A percentile compares a stretch with the other conserved stretches of the same genome.
Conservation (phyloP, 1,284 basidiomycete species). For the Leucoagaricus sp. region DNA sequence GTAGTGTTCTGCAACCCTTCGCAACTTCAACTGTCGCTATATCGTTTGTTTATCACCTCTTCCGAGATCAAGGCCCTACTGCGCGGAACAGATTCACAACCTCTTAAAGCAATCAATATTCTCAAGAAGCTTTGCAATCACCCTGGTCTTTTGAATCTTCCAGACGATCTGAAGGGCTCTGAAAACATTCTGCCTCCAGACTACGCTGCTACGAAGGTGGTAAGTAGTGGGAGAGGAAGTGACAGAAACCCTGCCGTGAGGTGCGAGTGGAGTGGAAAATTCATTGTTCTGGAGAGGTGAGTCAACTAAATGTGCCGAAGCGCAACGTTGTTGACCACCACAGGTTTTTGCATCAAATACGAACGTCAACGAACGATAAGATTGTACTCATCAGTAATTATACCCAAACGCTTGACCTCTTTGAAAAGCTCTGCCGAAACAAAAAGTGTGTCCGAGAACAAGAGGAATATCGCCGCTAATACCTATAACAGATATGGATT, state of each 20-base stretch:
- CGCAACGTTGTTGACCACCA: background rate
- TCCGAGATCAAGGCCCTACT: conserved; percentile 93
- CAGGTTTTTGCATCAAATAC: conserved; percentile 86
- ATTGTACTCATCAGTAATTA: conserved; percentile 99
- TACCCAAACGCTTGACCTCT: conserved; percentile 95
- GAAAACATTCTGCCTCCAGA: conserved; percentile 73
- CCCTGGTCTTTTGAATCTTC: conserved; percentile 89
- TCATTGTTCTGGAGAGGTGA: conserved; percentile 90
- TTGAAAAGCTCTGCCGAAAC: conserved; percentile 82
- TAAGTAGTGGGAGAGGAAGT: conserved; percentile 39
- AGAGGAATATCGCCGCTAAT: background rate
- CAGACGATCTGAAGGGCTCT: conserved; percentile 85
- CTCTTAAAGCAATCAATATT: conserved; percentile 95
- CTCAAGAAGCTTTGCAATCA: conserved; percentile 99
- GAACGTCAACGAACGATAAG: conserved; percentile 88
- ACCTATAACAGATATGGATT: conserved; percentile 76
- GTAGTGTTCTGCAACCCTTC: conserved; percentile 97
- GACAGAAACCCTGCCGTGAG: conserved; percentile 61
- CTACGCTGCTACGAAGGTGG: conserved; percentile 31
- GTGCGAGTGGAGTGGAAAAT: conserved; percentile 89
- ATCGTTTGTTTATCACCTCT: conserved; percentile 92
- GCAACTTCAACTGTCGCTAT: conserved; percentile 86
- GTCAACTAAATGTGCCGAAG: conserved; percentile 16
- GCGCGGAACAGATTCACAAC: conserved; percentile 90
- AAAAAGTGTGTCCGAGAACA: conserved; percentile 65